Percentiles rank a stretch among this genome's conserved stretches.
Evolutionary conservation across 345 rosid genomes (phyloP).

Genomic region (Rhizophora mangle): DNA sequence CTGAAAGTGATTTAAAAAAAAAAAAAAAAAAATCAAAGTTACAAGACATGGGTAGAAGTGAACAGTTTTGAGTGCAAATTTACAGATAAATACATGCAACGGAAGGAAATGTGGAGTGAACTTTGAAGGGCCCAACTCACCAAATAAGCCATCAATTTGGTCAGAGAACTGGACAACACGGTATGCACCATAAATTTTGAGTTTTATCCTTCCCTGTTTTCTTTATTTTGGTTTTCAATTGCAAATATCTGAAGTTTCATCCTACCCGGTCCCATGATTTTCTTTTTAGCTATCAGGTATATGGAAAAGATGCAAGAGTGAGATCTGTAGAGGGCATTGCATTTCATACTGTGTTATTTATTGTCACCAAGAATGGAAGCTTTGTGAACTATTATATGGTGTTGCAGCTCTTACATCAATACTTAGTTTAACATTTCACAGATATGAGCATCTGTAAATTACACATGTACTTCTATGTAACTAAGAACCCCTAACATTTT

Average conservation of each 20-base stretch:
- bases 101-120: conserved; percentile 79
- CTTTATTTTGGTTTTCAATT: too few relatives aligned
- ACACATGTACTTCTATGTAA: neutral
- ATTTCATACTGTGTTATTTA: conserved; percentile 64
- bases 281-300: conserved; percentile 50
- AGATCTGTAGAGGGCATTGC: conserved; percentile 78
- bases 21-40: too few relatives aligned
- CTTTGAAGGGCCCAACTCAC: conserved; percentile 75
- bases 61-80: neutral
- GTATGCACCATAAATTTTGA: conserved; percentile 34
- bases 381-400: conserved; percentile 91
- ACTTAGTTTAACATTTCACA: too few relatives aligned
- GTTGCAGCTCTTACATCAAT: neutral
- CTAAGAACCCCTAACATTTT: neutral
- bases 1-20: too few relatives aligned
- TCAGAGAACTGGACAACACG: conserved; percentile 87
- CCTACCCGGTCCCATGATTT: neutral
- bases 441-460: too few relatives aligned
- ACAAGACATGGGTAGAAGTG: too few relatives aligned
- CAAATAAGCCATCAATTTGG: conserved; percentile 81
- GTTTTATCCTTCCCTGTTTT: too few relatives aligned
- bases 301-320: conserved; percentile 42
- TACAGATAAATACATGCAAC: conserved; percentile 80
- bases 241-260: neutral
- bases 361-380: conserved; percentile 72